Base-by-base conservation (phyloP, 257 asterid genomes). In the Solanum tarijense region DNA sequence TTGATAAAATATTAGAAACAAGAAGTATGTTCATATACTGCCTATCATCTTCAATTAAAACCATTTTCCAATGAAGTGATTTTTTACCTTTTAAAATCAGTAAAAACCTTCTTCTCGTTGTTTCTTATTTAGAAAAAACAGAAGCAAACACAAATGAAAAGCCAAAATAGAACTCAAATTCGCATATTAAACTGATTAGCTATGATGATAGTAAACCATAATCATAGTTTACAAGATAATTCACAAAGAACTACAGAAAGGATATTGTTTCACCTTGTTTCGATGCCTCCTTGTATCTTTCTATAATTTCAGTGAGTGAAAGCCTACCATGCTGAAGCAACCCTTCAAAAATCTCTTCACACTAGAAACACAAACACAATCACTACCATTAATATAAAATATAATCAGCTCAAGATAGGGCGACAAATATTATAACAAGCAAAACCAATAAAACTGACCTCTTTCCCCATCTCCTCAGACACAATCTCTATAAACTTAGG, bases 301-400 rank as follows among this genome's bases (percentile, higher is more conserved):
- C 97, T 81, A 94, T 75, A 55, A 96, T 93, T 90, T 94, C 95
- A 88, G 90, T 88, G 73, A 93, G 60, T 1, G 98, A 92, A 87
- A 96, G 98, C 92, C 99, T 93, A 43, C 99, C 99, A 36, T 97
- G 99, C 90, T 97, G 97, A 91, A 95, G 90, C 94, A 97, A 87
- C 83, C 94, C 95, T 38, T 91, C 93, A 89, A 96, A 92, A 89
- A 97, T 91, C 86, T 84, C 92, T 88, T 89, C 92, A 87, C 98
- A 96, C 98, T 97, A 86, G 10, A 89, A 55, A 35, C 72, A 90
- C 87, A 89, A 21, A 29, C 65, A 82, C 32, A 83, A 58, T 82
- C 43, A 82, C 25, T 68, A 89, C 86, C 73, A 86, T 73, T 71
- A 81, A 69, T 16, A 87, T 86, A 71, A 86, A 32, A 86, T 76